phyloP scores from a whole-genome alignment of 2,329 filamentous ascomycete genomes.

The Nemania sp. region DNA sequence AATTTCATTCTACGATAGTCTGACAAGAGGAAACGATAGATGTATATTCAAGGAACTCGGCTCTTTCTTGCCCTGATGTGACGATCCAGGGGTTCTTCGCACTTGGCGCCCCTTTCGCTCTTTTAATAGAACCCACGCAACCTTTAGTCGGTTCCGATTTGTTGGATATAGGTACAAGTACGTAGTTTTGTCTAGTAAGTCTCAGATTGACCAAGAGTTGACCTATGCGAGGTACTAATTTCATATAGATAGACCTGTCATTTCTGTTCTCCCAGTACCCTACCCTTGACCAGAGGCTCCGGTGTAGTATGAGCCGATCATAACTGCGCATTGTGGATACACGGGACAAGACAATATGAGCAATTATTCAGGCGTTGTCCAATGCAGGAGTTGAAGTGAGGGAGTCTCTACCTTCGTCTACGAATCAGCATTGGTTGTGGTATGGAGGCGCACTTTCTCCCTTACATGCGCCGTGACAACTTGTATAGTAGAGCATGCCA shows the following conservation, averaged over 20 bases:
- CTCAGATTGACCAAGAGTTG: too few relatives aligned
- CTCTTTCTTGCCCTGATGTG: conserved; percentile 29
- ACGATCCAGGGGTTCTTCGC: conserved; percentile 23
- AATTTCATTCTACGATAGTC: too few relatives aligned
- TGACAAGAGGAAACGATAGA: background rate
- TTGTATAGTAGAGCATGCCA: background rate
- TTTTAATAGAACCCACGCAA: conserved; percentile 24
- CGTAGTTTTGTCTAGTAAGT: too few relatives aligned
- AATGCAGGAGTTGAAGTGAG: background rate
- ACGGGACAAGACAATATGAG: too few relatives aligned
- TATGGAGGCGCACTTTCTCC: background rate
- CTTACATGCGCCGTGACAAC: background rate
- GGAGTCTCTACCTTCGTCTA: background rate
- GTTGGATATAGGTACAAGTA: background rate
- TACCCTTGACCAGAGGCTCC: too few relatives aligned
- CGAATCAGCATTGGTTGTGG: background rate
- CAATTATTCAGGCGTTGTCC: too few relatives aligned
- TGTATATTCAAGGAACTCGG: background rate
- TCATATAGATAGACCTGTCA: too few relatives aligned
- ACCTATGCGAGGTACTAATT: too few relatives aligned
- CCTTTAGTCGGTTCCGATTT: conserved; percentile 5
- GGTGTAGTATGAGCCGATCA: too few relatives aligned
- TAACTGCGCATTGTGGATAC: too few relatives aligned
- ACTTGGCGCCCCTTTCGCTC: conserved; percentile 25
- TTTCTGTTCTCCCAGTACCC: too few relatives aligned